A percentile compares a stretch with the other conserved stretches of the same genome.
Evolutionary conservation across 306 rosid genomes (phyloP).

Genomic region (Cucurbita moschata): DNA sequence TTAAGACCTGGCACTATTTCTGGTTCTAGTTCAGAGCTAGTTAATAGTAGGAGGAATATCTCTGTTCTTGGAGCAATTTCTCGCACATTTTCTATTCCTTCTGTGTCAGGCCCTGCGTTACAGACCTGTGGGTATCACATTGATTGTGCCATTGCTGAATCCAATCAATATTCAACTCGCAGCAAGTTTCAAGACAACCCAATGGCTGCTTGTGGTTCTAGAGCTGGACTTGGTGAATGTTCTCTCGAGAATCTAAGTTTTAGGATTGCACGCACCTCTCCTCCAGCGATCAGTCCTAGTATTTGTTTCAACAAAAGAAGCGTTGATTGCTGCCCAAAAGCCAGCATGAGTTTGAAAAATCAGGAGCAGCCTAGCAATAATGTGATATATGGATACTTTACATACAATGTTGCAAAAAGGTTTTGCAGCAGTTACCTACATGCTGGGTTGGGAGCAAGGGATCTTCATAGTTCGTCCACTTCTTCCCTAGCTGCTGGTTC

Average conservation of each 20-base stretch:
- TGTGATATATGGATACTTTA: conserved; percentile 51
- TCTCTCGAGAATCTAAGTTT: conserved; percentile 14
- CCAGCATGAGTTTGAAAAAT: conserved; percentile 57
- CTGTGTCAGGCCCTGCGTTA: conserved; percentile 53
- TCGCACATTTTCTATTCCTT: conserved; percentile 50
- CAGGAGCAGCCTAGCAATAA: conserved; percentile 32
- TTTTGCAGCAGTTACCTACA: conserved; percentile 21
- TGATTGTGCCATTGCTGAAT: conserved; percentile 29
- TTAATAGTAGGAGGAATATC: conserved; percentile 28
- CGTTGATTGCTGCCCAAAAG: conserved; percentile 26
- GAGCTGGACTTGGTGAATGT: conserved; percentile 30
- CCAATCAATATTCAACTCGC: conserved; percentile 19
- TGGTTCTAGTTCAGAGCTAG: conserved; percentile 37
- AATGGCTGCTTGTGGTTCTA: conserved; percentile 53
- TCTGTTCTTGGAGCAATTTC: conserved; percentile 63
- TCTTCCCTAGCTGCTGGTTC: conserved; percentile 43
- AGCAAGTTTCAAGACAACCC: conserved; percentile 20
- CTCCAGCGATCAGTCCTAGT: conserved; percentile 14
- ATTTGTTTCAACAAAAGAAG: conserved; percentile 12
- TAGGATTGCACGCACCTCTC: conserved; percentile 14
- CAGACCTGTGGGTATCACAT: conserved; percentile 61
- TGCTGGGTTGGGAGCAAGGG: conserved; percentile 35
- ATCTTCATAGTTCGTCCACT: conserved; percentile 40
- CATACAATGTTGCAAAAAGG: conserved; percentile 39
- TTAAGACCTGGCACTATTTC: conserved; percentile 26